Conservation (phyloP, 345 rosid genomes). For the Eucalyptus marginata region DNA sequence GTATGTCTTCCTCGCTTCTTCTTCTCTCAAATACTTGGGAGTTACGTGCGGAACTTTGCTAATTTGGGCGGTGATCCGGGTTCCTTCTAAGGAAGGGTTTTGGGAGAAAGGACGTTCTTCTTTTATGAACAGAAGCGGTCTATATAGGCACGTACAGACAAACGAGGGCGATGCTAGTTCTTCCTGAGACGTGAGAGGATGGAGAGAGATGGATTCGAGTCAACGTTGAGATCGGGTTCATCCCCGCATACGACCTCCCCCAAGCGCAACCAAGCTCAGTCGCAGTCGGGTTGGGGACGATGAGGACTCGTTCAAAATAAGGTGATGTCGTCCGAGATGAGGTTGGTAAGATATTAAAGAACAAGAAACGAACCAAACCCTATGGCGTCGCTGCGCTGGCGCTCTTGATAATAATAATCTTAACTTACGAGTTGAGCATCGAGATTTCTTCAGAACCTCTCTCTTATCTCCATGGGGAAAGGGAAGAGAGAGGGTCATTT, state of each 20-base stretch:
- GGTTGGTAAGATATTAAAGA: neutral
- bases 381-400: neutral
- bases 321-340: neutral
- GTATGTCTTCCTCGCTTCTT: neutral
- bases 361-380: neutral
- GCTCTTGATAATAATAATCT: neutral
- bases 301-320: neutral
- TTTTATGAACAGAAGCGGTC: neutral
- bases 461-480: neutral
- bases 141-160: neutral
- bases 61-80: neutral
- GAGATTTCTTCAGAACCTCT: neutral
- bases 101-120: neutral
- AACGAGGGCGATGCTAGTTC: neutral
- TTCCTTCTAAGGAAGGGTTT: neutral
- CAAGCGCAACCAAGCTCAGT: slow-evolving; percentile 8
- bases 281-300: neutral
- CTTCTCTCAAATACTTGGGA: neutral
- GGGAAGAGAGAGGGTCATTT: neutral
- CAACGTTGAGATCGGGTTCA: neutral
- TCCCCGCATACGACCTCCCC: slow-evolving; percentile 62
- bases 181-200: neutral
- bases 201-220: neutral
- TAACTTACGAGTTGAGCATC: neutral
- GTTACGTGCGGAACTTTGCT: neutral